Conservation (phyloP, 306 rosid species). For the Ammopiptanthus mongolicus region DNA sequence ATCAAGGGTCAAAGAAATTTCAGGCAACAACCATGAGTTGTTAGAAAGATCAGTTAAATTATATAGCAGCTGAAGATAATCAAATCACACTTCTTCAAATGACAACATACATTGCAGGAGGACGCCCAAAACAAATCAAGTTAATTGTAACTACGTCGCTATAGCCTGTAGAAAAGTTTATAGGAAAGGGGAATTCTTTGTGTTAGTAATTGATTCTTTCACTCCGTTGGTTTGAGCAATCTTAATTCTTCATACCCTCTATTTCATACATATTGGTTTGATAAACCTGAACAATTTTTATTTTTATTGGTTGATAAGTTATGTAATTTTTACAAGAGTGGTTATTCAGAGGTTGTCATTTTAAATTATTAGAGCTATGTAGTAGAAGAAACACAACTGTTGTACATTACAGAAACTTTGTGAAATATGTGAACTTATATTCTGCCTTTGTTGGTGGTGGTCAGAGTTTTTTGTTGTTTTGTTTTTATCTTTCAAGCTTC, state of each 20-base stretch:
- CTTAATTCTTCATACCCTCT: constrained; percentile 1
- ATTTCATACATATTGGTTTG: constrained; percentile 15
- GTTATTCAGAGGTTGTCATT: not conserved
- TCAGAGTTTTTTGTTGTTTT: not conserved
- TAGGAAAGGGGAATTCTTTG: constrained; percentile 22
- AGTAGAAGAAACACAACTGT: not conserved
- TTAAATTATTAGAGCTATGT: not conserved
- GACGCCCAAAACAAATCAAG: constrained; percentile 6
- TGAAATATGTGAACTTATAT: not conserved
- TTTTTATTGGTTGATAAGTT: not conserved
- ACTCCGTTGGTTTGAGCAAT: constrained; percentile 14
- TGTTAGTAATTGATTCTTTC: constrained; percentile 27
- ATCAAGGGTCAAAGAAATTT: constrained; percentile 71
- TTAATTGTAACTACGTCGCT: not conserved
- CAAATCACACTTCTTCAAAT: not conserved
- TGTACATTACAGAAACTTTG: not conserved
- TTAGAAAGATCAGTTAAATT: constrained; percentile 73
- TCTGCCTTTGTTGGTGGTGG: not conserved
- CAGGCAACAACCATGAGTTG: constrained; percentile 53
- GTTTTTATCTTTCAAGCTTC: not conserved
- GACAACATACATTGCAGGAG: not conserved
- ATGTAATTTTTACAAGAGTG: constrained; percentile 11
- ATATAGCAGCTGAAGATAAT: constrained; percentile 55
- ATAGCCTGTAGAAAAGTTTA: not conserved
- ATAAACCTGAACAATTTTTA: not conserved